These are phyloP conservation scores for Mycena pura DNA, from an alignment of 768 basidiomycete genomes.

Conservation along the genomic window DNA sequence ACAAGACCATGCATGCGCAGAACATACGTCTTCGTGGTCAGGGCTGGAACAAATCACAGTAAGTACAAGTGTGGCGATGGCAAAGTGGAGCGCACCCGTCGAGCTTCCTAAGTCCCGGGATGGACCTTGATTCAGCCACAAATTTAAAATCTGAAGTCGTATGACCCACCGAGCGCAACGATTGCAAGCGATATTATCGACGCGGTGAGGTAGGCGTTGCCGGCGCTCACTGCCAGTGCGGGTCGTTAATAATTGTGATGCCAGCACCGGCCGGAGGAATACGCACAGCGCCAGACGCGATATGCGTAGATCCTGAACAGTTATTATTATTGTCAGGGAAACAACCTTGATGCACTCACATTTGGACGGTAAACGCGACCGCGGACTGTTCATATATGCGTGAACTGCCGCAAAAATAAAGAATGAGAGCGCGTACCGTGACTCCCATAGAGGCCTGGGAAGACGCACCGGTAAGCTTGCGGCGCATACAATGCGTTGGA, in stretches of 20 bases:
- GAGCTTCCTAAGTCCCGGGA: slow-evolving; percentile 7
- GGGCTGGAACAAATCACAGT: slow-evolving; percentile 28
- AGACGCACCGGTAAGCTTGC: neutral
- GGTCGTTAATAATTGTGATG: neutral
- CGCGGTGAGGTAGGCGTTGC: slow-evolving; percentile 35
- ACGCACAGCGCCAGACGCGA: slow-evolving; percentile 45
- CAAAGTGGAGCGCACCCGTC: slow-evolving; percentile 3
- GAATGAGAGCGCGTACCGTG: slow-evolving; percentile 29
- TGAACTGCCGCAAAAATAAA: neutral
- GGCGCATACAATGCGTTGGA: neutral
- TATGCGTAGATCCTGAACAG: slow-evolving; percentile 40
- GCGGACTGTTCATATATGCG: slow-evolving; percentile 31
- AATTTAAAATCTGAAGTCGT: neutral
- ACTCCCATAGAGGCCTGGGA: slow-evolving; percentile 43
- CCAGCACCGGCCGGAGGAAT: neutral
- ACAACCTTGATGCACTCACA: slow-evolving; percentile 27
- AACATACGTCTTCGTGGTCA: slow-evolving; percentile 40
- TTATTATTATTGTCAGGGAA: neutral
- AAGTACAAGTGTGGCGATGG: neutral
- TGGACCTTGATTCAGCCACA: neutral
- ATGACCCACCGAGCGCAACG: slow-evolving; percentile 13
- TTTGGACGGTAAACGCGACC: slow-evolving; percentile 43
- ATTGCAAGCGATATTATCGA: slow-evolving; percentile 34
- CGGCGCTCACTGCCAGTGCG: slow-evolving; percentile 37
- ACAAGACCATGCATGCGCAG: neutral